phyloP scores from a whole-genome alignment of 1,139 yeast species.

The Geotrichum histeridarum region DNA sequence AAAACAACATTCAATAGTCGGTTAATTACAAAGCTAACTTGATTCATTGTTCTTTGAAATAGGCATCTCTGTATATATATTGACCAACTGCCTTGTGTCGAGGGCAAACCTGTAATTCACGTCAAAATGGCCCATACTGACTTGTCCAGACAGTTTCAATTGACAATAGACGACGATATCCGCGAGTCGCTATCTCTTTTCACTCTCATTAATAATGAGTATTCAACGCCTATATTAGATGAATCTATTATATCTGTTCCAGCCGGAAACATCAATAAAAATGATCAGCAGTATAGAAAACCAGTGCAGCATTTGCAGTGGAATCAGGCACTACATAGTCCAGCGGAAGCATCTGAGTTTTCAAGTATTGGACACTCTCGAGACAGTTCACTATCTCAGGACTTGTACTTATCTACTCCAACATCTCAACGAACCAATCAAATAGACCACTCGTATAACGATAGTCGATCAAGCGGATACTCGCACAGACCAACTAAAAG shows the following conservation, averaged over 20 bases:
- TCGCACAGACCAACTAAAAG: no score
- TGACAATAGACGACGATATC: slow-evolving; percentile 11
- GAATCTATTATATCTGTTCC: background rate
- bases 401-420: background rate
- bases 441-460: background rate
- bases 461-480: no score
- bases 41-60: background rate
- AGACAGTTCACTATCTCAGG: slow-evolving; percentile 8
- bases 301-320: background rate
- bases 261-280: background rate
- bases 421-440: background rate
- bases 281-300: background rate
- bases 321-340: background rate
- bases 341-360: slow-evolving; percentile 3
- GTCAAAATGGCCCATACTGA: background rate
- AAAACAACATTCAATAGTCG: background rate
- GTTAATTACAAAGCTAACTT: background rate
- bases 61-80: no score
- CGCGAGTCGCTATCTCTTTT: slow-evolving; percentile 9
- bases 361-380: slow-evolving; percentile 9
- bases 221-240: background rate
- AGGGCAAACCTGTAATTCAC: no score
- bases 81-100: no score
- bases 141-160: background rate
- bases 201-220: slow-evolving; percentile 10